phyloP scores from a whole-genome alignment of 2,329 filamentous ascomycete genomes.

The Bipolaris gigantea region DNA sequence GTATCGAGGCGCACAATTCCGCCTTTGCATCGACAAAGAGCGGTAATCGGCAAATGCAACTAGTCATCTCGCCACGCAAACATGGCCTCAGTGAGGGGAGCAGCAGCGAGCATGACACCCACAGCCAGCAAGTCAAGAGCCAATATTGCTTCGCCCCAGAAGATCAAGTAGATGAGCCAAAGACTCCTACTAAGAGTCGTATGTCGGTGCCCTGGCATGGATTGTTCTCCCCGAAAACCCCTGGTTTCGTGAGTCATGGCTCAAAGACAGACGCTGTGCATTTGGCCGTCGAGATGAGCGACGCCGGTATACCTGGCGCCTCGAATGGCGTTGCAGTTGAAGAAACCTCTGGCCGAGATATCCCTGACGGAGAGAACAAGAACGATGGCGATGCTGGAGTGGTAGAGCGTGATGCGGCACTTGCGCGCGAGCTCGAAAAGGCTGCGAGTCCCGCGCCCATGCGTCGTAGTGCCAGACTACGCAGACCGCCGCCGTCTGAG shows the following conservation, averaged over 20 bases:
- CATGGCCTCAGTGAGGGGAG: neutral
- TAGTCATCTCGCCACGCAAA: neutral
- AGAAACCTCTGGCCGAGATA: neutral
- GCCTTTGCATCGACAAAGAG: neutral
- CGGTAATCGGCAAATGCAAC: neutral
- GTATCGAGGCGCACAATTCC: neutral
- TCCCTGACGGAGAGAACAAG: neutral
- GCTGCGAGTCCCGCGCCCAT: neutral
- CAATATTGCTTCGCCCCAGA: neutral
- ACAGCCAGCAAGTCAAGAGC: neutral
- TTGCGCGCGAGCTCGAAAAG: conserved; percentile 3
- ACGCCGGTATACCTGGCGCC: neutral
- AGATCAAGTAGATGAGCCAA: neutral
- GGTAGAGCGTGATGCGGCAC: neutral
- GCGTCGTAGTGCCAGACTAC: conserved; percentile 10
- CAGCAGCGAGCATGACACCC: too few species aligned
- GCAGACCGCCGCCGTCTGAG: neutral
- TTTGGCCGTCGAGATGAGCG: neutral
- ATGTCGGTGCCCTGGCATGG: conserved; percentile 8
- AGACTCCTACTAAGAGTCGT: conserved; percentile 2
- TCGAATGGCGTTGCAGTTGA: too few species aligned
- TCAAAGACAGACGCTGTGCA: neutral
- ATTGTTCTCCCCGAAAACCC: conserved; percentile 14
- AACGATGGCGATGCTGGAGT: neutral
- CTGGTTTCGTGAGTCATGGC: neutral